Evolutionary conservation across 495 filamentous ascomycete genomes (phyloP), one percentile per base, ranked within the genome.

Genomic region (Pseudotulostoma volvatum): DNA sequence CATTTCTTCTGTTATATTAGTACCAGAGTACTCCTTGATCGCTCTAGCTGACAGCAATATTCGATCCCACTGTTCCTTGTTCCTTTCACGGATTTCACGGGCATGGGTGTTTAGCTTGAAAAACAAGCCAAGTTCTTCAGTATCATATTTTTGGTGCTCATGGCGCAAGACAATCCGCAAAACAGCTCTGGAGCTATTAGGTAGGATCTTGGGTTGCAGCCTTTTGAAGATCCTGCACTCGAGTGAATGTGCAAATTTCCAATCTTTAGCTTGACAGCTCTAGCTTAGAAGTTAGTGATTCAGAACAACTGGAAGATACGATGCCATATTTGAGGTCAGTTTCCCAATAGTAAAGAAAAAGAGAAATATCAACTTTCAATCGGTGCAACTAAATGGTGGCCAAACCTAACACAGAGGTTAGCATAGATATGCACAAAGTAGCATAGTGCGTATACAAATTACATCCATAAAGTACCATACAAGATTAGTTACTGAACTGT

Each of bases 201-300:
- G 75, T 7, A 77, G 53, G 17, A 70, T 51, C 11, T 56, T 53
- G 9, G 71, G 70, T 17, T 57, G 50, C 5, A 72, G 55, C 15
- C 49, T 54, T 17, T 56, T 44, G 45, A 67, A 73, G 7, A 70
- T 60, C 7, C 59, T 44, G 49, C 78, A 83, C 59, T 81, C 76
- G 36, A 61, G 46, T 28, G 70, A 71, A 54, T 83, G 77, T 4
- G 55, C 50, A 15, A 60, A 54, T 37, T 66, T 70, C 77, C 76
- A 83, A 30, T 76, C 64, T 39, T 59, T 60, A 9, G 57, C 47
- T 60, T 81, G 78, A 47, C 78, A 83, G 1, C 51, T 48, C 77
- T 81, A 31, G n/a, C 13, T 8, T 1, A 14, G n/a, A n/a, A n/a
- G n/a, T n/a, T n/a, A n/a, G n/a, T n/a, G n/a, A n/a, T n/a, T n/a